Base-by-base conservation (phyloP, 1,139 yeast genomes). In the Saccharomyces hybrid region DNA sequence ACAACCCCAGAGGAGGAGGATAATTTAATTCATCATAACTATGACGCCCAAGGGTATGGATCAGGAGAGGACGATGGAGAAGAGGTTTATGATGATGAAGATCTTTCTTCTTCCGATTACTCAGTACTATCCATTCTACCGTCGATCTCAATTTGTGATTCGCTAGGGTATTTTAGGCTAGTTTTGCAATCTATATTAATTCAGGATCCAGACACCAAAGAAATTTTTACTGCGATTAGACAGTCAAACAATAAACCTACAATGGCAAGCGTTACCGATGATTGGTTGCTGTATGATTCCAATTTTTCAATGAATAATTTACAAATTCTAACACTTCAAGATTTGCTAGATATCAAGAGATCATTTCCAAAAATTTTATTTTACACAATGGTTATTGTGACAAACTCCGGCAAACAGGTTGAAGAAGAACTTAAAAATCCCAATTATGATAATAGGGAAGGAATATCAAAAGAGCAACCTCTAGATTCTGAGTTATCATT, bases 281-380 rank as follows among this genome's bases (percentile, higher is more conserved):
- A 73, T 54, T 73, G 76, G 76, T 59, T 73, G 11, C 58, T 73
- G 2, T 73, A 73, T 53, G 76, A 73, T 58, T 64, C 70, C 4
- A 60, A 64, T 4, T 73, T 72, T 53, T 67, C 73, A 5, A 62
- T 72, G 66, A 60, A 67, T 32, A 72, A 73, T 55, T 55, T 72
- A 41, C 73, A 70, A 51, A 64, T 73, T 51, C 57, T 72, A 26
- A 62, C 70, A 1, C 56, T 73, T 26, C 65, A 66, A 20, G 75
- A 72, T 44, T 60, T 73, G 26, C 56, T 70, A 41, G 71, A 65
- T 26, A 55, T 60, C 29, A 67, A 68, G 46, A 62, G 61, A 48
- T 60, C 61, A 38, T 63, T 65, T 6, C 65, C 66, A 2, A 73
- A 71, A 56, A 65, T 73, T 23, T 54, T 73, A n/a, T 72, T 73